Conservation (phyloP, 208 protist species). For the Phytomonas sp. region DNA sequence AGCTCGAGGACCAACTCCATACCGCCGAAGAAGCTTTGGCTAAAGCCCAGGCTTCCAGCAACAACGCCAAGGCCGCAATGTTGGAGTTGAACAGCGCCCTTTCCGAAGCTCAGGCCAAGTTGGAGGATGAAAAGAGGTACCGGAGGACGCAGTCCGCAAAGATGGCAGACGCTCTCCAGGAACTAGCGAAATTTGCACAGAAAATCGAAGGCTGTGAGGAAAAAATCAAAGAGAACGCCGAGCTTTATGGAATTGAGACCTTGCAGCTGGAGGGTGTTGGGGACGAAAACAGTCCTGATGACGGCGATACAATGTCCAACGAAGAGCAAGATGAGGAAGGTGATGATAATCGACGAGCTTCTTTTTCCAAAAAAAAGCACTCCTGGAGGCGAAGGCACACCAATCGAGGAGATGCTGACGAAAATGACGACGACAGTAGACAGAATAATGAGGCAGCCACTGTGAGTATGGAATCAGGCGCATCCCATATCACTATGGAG, state of each 20-base stretch:
- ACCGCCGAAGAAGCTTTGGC: slow-evolving; percentile 43
- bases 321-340: slow-evolving; percentile 18
- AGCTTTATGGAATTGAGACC: slow-evolving; percentile 83
- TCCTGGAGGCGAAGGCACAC: neutral
- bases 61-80: slow-evolving; percentile 51
- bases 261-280: slow-evolving; percentile 28
- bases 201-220: slow-evolving; percentile 84
- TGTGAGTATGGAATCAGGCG: neutral
- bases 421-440: neutral
- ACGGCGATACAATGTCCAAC: slow-evolving; percentile 18
- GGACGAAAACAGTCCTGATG: slow-evolving; percentile 22
- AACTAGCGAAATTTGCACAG: slow-evolving; percentile 79
- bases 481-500: slow-evolving; percentile 10
- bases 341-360: neutral
- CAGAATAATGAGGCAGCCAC: neutral
- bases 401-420: neutral
- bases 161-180: slow-evolving; percentile 73
- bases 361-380: slow-evolving; percentile 13
- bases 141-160: slow-evolving; percentile 66
- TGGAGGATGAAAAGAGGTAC: slow-evolving; percentile 80
- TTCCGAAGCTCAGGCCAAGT: slow-evolving; percentile 50
- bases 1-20: slow-evolving; percentile 37
- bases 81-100: slow-evolving; percentile 48
- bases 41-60: slow-evolving; percentile 38
- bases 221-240: slow-evolving; percentile 77